Evolutionary conservation across 768 basidiomycete genomes (phyloP), one percentile per base, ranked within the genome.

Genomic region (Sporobolomyces pararoseus): DNA sequence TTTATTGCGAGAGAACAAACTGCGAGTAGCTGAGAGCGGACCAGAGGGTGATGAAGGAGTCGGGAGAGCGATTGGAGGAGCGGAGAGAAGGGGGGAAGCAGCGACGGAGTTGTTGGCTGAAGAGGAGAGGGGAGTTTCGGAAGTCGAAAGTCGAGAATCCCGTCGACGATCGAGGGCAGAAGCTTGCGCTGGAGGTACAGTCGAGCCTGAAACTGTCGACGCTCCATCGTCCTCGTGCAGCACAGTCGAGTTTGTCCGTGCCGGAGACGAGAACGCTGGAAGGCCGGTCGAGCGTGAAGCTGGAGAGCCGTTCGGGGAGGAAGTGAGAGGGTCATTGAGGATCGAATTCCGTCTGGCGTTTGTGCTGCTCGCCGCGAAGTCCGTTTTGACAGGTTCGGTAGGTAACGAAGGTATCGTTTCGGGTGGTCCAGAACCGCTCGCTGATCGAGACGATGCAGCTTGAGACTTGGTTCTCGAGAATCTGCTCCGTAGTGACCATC

Each of bases 391-490:
- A 12, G 42, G 25, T 4, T 59, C 58, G 39, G 2, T 27, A 35
- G 39, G 58, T 12, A 59, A 5, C 2, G 58, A 16, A 25, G 37
- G 37, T 25, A 17, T 27, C 58, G 58, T 12, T 5, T 35, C 35
- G 7, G 35, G 14, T 10, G 46, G 9, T n/a, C 46, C 46, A 13
- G 59, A 34, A 2, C 35, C 57, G 57, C 39, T 50, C 31, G 51
- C 13, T 5, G 25, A 51, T 12, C 47, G 39, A 34, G 52, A 44
- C 1, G 52, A 21, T 1, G 69, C 37, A 14, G 47, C 59, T 29
- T 54, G 52, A n/a, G 69, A 70, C 53, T 70, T 70, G 12, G 64
- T 70, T 27, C 69, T 31, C 2, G 50, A 29, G 25, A 70, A 70
- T 46, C 59, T 34, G 19, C 69, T 64, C 17, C 35, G n/a, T 1